These are phyloP conservation scores for Botryosphaeria dothidea DNA, from an alignment of 2,329 filamentous ascomycete genomes.

Conservation along the genomic window DNA sequence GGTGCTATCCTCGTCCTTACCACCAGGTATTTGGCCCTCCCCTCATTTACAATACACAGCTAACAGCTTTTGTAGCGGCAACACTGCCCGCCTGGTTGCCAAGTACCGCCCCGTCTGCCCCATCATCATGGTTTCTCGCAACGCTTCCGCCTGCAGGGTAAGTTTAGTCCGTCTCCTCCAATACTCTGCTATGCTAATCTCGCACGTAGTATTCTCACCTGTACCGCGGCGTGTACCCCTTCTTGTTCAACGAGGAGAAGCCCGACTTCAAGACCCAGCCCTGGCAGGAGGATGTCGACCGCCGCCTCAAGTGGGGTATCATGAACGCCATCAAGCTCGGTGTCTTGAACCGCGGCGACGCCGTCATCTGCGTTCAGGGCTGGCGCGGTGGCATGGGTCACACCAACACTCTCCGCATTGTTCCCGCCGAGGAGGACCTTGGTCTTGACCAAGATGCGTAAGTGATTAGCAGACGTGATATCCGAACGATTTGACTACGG, in stretches of 20 bases:
- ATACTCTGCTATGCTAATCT: slow-evolving; percentile 19
- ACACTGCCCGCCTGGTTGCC: slow-evolving; percentile 90
- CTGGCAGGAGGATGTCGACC: slow-evolving; percentile 99
- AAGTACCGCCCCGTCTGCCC: slow-evolving; percentile 99
- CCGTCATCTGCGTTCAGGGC: slow-evolving; percentile 81
- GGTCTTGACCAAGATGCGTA: slow-evolving; percentile 51
- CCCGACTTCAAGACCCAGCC: slow-evolving; percentile 90
- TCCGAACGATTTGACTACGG: slow-evolving; percentile 13
- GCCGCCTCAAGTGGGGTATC: slow-evolving; percentile 96
- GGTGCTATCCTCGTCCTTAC: slow-evolving; percentile 95
- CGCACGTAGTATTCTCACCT: slow-evolving; percentile 73
- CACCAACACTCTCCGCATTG: slow-evolving; percentile 72
- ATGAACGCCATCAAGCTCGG: slow-evolving; percentile 80
- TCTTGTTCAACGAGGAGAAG: slow-evolving; percentile 90
- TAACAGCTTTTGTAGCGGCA: slow-evolving; percentile 60
- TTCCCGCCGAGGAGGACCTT: slow-evolving; percentile 52
- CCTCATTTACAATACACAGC: slow-evolving; percentile 13
- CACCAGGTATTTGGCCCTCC: slow-evolving; percentile 63
- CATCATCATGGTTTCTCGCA: slow-evolving; percentile 98
- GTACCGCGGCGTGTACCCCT: slow-evolving; percentile 97
- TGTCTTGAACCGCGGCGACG: slow-evolving; percentile 70
- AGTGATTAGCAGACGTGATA: slow-evolving; percentile 8
- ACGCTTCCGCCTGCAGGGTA: slow-evolving; percentile 73
- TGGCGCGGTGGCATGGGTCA: slow-evolving; percentile 92
- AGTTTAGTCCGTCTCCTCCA: slow-evolving; percentile 30